phyloP scores from a whole-genome alignment of 1,284 basidiomycete genomes.

The Rhodotorula sp. region DNA sequence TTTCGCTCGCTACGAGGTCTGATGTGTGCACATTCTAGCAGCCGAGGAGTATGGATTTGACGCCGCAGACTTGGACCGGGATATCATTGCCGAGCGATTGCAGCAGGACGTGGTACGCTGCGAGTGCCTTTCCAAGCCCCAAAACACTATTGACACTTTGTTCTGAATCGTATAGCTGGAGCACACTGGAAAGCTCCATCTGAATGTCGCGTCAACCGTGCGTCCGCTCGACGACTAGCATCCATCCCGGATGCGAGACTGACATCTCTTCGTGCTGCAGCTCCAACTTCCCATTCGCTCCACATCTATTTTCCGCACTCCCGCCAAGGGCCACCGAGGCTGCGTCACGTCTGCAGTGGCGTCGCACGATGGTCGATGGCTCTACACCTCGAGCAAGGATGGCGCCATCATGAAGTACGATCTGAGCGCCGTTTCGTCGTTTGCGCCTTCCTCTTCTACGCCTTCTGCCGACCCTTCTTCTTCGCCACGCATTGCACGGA shows the following conservation, averaged over 20 bases:
- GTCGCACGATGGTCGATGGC: slow-evolving; percentile 63
- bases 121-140: slow-evolving; percentile 44
- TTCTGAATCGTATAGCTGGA: slow-evolving; percentile 53
- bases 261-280: slow-evolving; percentile 2
- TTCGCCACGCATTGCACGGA: slow-evolving; percentile 29
- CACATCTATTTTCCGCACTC: slow-evolving; percentile 33
- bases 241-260: neutral
- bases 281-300: slow-evolving; percentile 34
- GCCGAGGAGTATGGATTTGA: slow-evolving; percentile 64
- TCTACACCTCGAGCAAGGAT: slow-evolving; percentile 82
- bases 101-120: slow-evolving; percentile 71
- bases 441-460: slow-evolving; percentile 6
- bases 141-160: slow-evolving; percentile 5
- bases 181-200: slow-evolving; percentile 77
- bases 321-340: slow-evolving; percentile 66
- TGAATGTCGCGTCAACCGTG: slow-evolving; percentile 71
- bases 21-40: neutral
- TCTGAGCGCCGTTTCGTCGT: slow-evolving; percentile 49
- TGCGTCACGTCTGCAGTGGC: slow-evolving; percentile 73
- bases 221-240: slow-evolving; percentile 40
- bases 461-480: neutral
- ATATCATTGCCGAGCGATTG: slow-evolving; percentile 82
- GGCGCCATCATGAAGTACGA: slow-evolving; percentile 80
- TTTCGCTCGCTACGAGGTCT: neutral
- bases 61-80: slow-evolving; percentile 87